phyloP scores from a whole-genome alignment of 2,329 filamentous ascomycete species.

The Fusarium redolens region DNA sequence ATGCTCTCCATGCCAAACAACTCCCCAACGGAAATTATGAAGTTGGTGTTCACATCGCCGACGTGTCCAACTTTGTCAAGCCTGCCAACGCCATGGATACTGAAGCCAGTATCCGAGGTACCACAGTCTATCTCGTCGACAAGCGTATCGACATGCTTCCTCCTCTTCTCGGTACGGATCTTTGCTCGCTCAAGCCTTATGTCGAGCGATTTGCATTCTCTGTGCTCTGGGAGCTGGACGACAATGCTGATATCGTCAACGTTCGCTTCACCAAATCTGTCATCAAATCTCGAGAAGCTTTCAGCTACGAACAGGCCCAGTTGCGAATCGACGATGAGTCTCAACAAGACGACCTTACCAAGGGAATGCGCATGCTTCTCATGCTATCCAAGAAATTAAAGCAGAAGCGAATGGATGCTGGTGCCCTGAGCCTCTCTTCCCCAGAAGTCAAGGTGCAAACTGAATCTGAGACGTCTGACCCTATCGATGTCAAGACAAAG shows the following conservation, averaged over 20 bases:
- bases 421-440: slow-evolving; percentile 94
- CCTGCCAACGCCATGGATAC: slow-evolving; percentile 97
- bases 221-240: slow-evolving; percentile 87
- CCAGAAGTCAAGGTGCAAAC: slow-evolving; percentile 97
- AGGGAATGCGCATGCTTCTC: slow-evolving; percentile 87
- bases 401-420: slow-evolving; percentile 95
- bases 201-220: slow-evolving; percentile 95
- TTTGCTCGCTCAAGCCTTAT: slow-evolving; percentile 96
- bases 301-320: slow-evolving; percentile 97
- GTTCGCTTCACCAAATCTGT: slow-evolving; percentile 97
- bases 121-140: slow-evolving; percentile 96
- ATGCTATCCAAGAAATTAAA: slow-evolving; percentile 92
- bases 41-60: slow-evolving; percentile 97
- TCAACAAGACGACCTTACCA: slow-evolving; percentile 88
- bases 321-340: slow-evolving; percentile 90
- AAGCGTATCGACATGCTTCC: slow-evolving; percentile 99
- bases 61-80: slow-evolving; percentile 99
- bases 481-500: slow-evolving; percentile 96
- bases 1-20: slow-evolving; percentile 87
- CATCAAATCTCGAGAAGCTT: slow-evolving; percentile 94
- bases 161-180: slow-evolving; percentile 92
- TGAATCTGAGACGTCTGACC: slow-evolving; percentile 95
- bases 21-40: slow-evolving; percentile 94
- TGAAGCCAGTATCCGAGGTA: slow-evolving; percentile 93
- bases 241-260: slow-evolving; percentile 85